A percentile compares a stretch with the other conserved stretches of the same genome.
phyloP scores from a whole-genome alignment of 2,329 filamentous ascomycete species.

The Cladosporium oxysporum region DNA sequence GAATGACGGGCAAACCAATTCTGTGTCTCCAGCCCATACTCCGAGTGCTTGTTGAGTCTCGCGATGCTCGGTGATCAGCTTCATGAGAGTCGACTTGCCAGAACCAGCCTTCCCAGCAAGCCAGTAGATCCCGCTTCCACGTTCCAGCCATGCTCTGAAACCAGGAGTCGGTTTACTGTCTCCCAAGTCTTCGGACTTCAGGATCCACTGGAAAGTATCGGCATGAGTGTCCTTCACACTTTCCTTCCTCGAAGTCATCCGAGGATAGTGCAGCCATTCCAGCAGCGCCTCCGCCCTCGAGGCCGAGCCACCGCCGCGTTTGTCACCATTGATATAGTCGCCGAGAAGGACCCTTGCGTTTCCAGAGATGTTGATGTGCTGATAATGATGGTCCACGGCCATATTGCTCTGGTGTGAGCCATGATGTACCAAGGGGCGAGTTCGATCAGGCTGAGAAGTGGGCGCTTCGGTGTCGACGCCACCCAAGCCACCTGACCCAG shows the following conservation, averaged over 20 bases:
- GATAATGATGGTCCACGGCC: background rate
- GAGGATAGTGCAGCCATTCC: background rate
- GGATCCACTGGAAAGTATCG: background rate
- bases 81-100: constrained; percentile 24
- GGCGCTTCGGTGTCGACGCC: background rate
- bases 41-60: background rate
- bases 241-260: background rate
- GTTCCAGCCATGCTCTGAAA: background rate
- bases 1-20: background rate
- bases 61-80: constrained; percentile 5
- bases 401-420: background rate
- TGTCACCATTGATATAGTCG: background rate
- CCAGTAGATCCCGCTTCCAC: constrained; percentile 18
- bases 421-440: background rate
- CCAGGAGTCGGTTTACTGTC: background rate
- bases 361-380: background rate
- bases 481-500: background rate
- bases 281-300: background rate
- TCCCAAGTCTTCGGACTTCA: background rate
- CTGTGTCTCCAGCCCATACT: background rate
- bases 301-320: background rate
- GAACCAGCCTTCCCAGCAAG: constrained; percentile 24
- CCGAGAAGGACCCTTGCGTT: background rate
- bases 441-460: background rate
- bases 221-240: background rate